Base-by-base conservation (phyloP, 768 basidiomycete species). In the Amanita polypyramis region DNA sequence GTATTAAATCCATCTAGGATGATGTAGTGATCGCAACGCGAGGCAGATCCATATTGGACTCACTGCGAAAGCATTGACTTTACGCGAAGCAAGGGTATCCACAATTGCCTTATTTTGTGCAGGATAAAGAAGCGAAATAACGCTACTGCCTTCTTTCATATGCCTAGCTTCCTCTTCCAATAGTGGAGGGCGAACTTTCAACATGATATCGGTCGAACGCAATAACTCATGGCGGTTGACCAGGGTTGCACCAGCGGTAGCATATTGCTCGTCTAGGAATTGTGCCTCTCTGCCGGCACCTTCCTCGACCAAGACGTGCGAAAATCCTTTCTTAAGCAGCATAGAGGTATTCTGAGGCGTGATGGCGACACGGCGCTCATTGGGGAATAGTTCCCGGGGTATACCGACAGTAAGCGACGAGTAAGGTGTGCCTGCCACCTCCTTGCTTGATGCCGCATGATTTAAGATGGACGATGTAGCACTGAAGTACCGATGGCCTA, bases 41-140 rank as follows among this genome's bases (percentile, higher is more conserved):
- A 19, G 10, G n/a, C 1, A 39, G 7, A 11, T 8, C 11, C 25
- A 39, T 15, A n/a, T 5, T 5, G 9, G 25, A 68, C 71, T 14
- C 58, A 74, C 74, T 47, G 84, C 88, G 58, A 93, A 86, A 21
- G 77, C 79, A 54, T 80, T 87, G 47, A 82, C 70, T 53, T 77
- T 77, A 46, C 77, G 75, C 27, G 72, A 63, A n/a, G 81, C 75
- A 53, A 91, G 68, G 42, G 72, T 70, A 56, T 90, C 80, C 20
- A 92, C 78, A 42, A 84, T 73, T 32, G 69, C 62, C 62, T 82
- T 81, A 67, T 92, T 92, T 66, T 91, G 87, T 19, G 76, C 70
- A 20, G 90, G 87, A 65, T 90, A 86, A 56, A 93, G 62, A 63
- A 93, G 86, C 5, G 87, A 89, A 50, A 93, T 82, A 47, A 89